Evolutionary conservation across 2,329 filamentous ascomycete species (phyloP).

Genomic region (Ophiostoma sp.): DNA sequence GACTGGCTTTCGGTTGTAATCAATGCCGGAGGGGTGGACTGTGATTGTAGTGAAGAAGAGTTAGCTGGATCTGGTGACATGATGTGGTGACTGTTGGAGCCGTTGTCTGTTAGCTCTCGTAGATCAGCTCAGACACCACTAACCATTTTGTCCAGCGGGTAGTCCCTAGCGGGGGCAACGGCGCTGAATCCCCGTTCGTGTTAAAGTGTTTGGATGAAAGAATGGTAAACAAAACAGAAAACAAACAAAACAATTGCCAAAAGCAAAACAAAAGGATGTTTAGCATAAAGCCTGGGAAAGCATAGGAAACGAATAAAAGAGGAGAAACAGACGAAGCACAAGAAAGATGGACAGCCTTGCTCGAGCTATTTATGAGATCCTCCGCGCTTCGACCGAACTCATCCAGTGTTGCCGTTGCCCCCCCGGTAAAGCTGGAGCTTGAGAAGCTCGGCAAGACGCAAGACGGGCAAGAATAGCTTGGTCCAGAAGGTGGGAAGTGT

Average conservation of each 20-base stretch:
- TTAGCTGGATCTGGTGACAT: neutral
- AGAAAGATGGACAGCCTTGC: neutral
- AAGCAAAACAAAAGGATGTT: neutral
- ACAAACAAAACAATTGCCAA: neutral
- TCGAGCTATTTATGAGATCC: slow-evolving; percentile 1
- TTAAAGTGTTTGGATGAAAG: neutral
- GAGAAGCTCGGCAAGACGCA: neutral
- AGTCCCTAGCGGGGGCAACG: neutral
- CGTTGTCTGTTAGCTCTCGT: neutral
- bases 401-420: neutral
- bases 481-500: neutral
- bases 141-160: slow-evolving; percentile 5
- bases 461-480: neutral
- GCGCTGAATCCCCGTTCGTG: neutral
- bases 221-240: neutral
- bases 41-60: neutral
- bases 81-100: neutral
- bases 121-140: neutral
- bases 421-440: neutral
- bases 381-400: neutral
- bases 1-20: neutral
- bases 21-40: neutral
- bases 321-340: neutral
- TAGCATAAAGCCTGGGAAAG: neutral
- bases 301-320: neutral